Percentiles rank a stretch among this genome's conserved stretches.
phyloP scores from a whole-genome alignment of 768 basidiomycete genomes.

The Lentinus brumalis region DNA sequence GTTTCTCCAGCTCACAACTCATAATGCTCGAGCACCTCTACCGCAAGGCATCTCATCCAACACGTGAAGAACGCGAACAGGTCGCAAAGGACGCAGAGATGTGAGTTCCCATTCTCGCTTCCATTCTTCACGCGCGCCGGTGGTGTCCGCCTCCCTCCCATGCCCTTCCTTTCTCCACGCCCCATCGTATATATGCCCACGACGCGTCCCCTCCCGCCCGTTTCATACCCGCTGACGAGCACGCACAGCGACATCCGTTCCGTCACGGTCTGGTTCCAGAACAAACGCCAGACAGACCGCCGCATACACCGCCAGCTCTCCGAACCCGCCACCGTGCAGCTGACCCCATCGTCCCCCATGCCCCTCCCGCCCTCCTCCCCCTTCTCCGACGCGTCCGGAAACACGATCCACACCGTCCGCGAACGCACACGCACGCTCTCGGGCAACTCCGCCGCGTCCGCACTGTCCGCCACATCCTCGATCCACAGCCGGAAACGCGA shows the following conservation, averaged over 20 bases:
- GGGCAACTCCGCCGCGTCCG: neutral
- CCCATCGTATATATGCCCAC: neutral
- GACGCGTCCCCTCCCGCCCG: conserved; percentile 15
- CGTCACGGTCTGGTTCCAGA: conserved; percentile 40
- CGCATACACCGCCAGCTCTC: conserved; percentile 24
- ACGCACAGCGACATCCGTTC: conserved; percentile 27
- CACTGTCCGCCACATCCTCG: conserved; percentile 1
- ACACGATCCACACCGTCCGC: conserved; percentile 20
- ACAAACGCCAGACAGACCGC: conserved; percentile 39
- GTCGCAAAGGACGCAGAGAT: conserved; percentile 63
- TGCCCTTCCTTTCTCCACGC: neutral
- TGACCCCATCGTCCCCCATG: neutral
- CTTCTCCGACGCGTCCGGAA: conserved; percentile 19
- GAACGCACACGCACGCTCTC: conserved; percentile 12
- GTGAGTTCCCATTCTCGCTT: conserved; percentile 42
- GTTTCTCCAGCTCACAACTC: conserved; percentile 69
- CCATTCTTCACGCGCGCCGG: neutral
- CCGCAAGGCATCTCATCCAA: conserved; percentile 71
- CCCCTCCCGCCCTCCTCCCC: conserved; percentile 15
- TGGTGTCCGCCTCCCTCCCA: neutral
- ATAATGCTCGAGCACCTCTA: conserved; percentile 74
- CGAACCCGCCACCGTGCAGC: conserved; percentile 4
- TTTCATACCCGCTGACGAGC: neutral
- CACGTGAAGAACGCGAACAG: conserved; percentile 69
- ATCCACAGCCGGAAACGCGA: conserved; percentile 5